Evolutionary conservation across 768 basidiomycete species (phyloP).

Genomic region (Kwoniella heveanensis): DNA sequence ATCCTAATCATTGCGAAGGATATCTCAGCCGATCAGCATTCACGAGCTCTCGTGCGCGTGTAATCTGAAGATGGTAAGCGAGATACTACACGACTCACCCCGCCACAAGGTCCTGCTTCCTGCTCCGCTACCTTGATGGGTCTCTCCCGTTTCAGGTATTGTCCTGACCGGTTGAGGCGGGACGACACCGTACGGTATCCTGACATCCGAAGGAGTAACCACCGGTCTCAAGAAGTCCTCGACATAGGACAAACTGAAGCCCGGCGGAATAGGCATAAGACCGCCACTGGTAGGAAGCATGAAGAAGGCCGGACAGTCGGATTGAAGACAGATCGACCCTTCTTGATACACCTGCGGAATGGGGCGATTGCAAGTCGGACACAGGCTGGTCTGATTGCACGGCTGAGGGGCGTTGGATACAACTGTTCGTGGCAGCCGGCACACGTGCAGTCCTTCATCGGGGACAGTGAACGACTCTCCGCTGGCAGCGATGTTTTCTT

Average conservation of each 20-base stretch:
- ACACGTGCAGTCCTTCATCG: too few relatives aligned
- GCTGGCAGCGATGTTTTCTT: neutral
- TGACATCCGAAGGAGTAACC: conserved; percentile 5
- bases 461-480: neutral
- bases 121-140: neutral
- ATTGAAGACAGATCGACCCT: conserved; percentile 38
- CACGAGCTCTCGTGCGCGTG: too few relatives aligned
- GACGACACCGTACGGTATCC: conserved; percentile 31
- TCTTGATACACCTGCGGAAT: conserved; percentile 32
- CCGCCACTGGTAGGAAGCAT: conserved; percentile 25
- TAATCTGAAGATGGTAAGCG: neutral
- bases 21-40: neutral
- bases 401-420: neutral
- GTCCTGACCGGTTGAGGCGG: conserved; percentile 23
- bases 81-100: conserved; percentile 9
- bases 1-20: too few relatives aligned
- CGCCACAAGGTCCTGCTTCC: conserved; percentile 17
- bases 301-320: conserved; percentile 32
- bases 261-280: conserved; percentile 32
- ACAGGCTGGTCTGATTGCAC: too few relatives aligned
- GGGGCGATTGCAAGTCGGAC: conserved; percentile 17
- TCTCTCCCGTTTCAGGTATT: conserved; percentile 12
- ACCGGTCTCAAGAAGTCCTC: conserved; percentile 17
- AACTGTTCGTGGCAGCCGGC: neutral
- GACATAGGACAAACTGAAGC: conserved; percentile 25